Evolutionary conservation across 768 basidiomycete species (phyloP), one percentile per base, ranked within the genome.

Genomic region (Postia placenta): DNA sequence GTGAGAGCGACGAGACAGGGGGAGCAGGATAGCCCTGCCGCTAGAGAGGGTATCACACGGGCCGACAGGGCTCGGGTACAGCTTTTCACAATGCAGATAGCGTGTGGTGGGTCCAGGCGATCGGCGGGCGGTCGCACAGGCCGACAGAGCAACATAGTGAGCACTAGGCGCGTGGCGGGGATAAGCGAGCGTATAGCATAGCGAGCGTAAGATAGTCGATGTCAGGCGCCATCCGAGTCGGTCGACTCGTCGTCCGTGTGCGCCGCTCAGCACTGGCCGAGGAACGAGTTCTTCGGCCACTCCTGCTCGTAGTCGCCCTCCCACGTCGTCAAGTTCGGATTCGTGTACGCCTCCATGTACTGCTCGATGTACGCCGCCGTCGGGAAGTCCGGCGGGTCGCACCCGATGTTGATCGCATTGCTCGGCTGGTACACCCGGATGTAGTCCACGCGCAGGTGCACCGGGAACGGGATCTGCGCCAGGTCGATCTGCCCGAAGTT

Each of bases 351-450:
- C 45, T 81, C 80, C 23, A 77, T 60, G 59, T 79, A 76, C 79
- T 78, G 65, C 42, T 84, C 69, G 64, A 95, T 97, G 64, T 97
- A 97, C 11, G 75, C 74, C 43, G 75, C 67, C 0, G 95, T 97
- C 1, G 95, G 93, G 63, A 78, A 86, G 38, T 79, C 76, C 39
- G 67, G 60, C 11, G 93, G 93, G 61, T 88, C 83, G 61, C 93
- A 97, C 14, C 93, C 92, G 45, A 91, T 74, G 62, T 92, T 94
- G 49, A 80, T 73, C 25, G 74, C 62, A 53, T 79, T 65, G 59
- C 75, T 70, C 2, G 80, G 80, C 62, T 96, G 94, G 66, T 96
- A 98, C 6, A 98, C 88, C 20, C 94, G 80, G 47, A 97, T 80
- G 69, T 85, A 96, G 62, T 96, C 91, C 36, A 95, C 72, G 42